Evolutionary conservation across 1,284 basidiomycete genomes (phyloP).

Genomic region (Apiotrichum siamense): DNA sequence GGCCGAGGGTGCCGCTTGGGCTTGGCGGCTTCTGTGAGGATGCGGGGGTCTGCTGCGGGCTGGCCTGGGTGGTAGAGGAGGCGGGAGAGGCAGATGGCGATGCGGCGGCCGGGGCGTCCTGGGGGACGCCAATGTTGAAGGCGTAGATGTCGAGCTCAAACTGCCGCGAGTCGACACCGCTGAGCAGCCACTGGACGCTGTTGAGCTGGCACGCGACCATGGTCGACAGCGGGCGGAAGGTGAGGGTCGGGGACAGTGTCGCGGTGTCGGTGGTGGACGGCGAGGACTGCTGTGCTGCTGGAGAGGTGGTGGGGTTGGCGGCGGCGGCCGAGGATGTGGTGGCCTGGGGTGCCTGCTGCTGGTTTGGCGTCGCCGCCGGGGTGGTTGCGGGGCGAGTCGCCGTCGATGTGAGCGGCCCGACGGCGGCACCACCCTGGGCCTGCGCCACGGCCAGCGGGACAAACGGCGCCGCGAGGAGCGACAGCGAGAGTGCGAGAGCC

Average conservation of each 20-base stretch:
- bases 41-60: not conserved
- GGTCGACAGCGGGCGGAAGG: slow-evolving; percentile 12
- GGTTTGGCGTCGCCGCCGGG: not conserved
- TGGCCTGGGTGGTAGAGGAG: not conserved
- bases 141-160: slow-evolving; percentile 27
- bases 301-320: not conserved
- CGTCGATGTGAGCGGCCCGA: not conserved
- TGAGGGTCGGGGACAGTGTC: too few relatives aligned
- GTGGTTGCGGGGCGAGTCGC: not conserved
- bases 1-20: not conserved
- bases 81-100: not conserved
- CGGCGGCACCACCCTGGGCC: not conserved
- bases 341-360: not conserved
- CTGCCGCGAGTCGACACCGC: not conserved
- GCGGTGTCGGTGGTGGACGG: too few relatives aligned
- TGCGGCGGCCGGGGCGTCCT: slow-evolving; percentile 1
- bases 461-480: not conserved
- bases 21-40: not conserved
- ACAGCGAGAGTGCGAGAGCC: not conserved
- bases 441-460: not conserved
- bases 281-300: not conserved
- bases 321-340: not conserved
- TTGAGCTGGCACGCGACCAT: slow-evolving; percentile 18
- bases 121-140: slow-evolving; percentile 22
- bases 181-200: not conserved